Evolutionary conservation across 2,329 filamentous ascomycete genomes (phyloP).

Genomic region (Hymenoscyphus repandus): DNA sequence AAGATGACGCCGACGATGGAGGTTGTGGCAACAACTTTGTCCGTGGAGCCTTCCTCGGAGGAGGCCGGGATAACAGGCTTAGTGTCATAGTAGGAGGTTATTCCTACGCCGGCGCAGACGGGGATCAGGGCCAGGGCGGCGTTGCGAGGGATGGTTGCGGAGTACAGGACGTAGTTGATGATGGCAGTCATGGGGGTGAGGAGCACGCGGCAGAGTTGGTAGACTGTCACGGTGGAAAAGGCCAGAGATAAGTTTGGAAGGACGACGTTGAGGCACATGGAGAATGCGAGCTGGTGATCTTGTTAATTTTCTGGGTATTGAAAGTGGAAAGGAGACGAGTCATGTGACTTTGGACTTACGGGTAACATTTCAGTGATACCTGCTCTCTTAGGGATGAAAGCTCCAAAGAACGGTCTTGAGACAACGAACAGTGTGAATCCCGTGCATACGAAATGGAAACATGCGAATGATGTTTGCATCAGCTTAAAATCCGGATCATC

Average conservation of each 20-base stretch:
- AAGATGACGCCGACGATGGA: slow-evolving; percentile 54
- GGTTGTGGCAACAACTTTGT: slow-evolving; percentile 36
- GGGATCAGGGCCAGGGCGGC: slow-evolving; percentile 22
- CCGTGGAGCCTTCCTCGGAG: slow-evolving; percentile 32
- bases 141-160: slow-evolving; percentile 22
- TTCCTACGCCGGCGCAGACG: slow-evolving; percentile 40
- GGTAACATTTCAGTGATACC: slow-evolving; percentile 25
- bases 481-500: slow-evolving; percentile 25
- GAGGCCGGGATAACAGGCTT: slow-evolving; percentile 32
- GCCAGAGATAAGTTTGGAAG: slow-evolving; percentile 26
- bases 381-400: slow-evolving; percentile 24
- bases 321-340: not conserved
- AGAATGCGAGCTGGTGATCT: slow-evolving; percentile 18
- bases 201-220: slow-evolving; percentile 28
- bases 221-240: slow-evolving; percentile 27
- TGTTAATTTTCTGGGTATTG: slow-evolving; percentile 3
- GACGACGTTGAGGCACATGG: slow-evolving; percentile 28
- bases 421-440: slow-evolving; percentile 24
- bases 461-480: slow-evolving; percentile 25
- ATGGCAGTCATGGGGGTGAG: slow-evolving; percentile 28
- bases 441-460: slow-evolving; percentile 26
- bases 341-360: slow-evolving; percentile 12
- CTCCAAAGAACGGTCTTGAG: slow-evolving; percentile 19
- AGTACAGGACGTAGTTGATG: slow-evolving; percentile 27
- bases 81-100: slow-evolving; percentile 42